phyloP scores from a whole-genome alignment of 2,329 filamentous ascomycete genomes.

The Alternaria gaisen region DNA sequence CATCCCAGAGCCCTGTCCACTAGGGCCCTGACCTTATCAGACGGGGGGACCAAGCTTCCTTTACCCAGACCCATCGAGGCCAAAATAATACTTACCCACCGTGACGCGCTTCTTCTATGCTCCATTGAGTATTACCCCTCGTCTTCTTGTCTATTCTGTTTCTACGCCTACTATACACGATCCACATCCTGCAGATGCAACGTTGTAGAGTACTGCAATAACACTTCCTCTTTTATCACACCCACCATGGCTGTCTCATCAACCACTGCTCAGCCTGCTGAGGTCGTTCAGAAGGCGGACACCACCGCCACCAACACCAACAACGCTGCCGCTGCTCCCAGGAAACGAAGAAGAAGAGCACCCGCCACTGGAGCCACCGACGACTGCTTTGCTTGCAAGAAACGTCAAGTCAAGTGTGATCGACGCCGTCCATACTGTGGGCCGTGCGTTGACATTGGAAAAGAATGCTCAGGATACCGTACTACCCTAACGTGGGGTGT shows the following conservation, averaged over 20 bases:
- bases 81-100: conserved; percentile 53
- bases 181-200: conserved; percentile 46
- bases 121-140: conserved; percentile 50
- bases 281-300: conserved; percentile 46
- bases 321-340: conserved; percentile 48
- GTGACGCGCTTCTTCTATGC: conserved; percentile 48
- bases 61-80: conserved; percentile 37
- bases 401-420: conserved; percentile 85
- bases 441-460: conserved; percentile 88
- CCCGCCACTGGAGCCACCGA: conserved; percentile 88
- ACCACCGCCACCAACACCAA: conserved; percentile 38
- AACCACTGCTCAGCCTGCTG: conserved; percentile 42
- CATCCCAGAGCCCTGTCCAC: conserved; percentile 35
- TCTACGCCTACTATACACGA: conserved; percentile 43
- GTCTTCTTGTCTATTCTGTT: conserved; percentile 46
- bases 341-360: conserved; percentile 83
- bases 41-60: conserved; percentile 45
- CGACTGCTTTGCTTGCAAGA: conserved; percentile 94
- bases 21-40: conserved; percentile 50
- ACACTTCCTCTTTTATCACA: conserved; percentile 25
- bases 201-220: conserved; percentile 37
- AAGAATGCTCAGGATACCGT: conserved; percentile 95
- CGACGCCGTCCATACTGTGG: conserved; percentile 92
- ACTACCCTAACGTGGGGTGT: conserved; percentile 97
- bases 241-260: conserved; percentile 46